phyloP scores from a whole-genome alignment of 2,329 filamentous ascomycete genomes.

The Fusarium sp. region DNA sequence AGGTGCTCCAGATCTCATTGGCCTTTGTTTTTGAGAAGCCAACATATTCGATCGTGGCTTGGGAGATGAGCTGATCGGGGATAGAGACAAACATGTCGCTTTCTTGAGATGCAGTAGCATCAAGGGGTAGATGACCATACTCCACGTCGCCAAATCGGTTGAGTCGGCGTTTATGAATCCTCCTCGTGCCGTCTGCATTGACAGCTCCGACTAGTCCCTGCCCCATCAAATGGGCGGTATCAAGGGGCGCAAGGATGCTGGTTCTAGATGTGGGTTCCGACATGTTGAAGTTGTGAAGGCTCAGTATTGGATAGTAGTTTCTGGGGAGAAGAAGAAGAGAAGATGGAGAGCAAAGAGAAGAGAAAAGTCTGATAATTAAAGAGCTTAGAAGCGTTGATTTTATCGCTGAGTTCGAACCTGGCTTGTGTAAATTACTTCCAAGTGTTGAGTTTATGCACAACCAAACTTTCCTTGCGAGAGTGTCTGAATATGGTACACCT shows the following conservation, averaged over 20 bases:
- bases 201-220: neutral
- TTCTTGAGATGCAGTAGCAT: neutral
- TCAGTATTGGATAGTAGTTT: neutral
- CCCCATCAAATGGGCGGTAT: neutral
- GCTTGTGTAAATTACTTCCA: neutral
- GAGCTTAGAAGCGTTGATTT: neutral
- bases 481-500: neutral
- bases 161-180: conserved; percentile 30
- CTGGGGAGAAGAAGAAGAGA: neutral
- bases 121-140: conserved; percentile 16
- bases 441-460: neutral
- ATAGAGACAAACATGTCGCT: conserved; percentile 17
- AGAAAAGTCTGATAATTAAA: neutral
- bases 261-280: neutral
- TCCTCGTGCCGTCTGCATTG: neutral
- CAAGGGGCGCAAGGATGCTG: neutral
- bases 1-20: conserved; percentile 19
- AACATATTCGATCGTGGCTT: conserved; percentile 22
- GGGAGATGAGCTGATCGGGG: conserved; percentile 25
- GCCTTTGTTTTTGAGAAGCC: conserved; percentile 26
- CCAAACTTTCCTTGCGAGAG: neutral
- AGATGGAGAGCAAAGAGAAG: neutral
- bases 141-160: conserved; percentile 25
- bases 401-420: neutral
- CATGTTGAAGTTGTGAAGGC: neutral